Conservation (phyloP, 2,329 filamentous ascomycete genomes). For the Huntiella savannae region DNA sequence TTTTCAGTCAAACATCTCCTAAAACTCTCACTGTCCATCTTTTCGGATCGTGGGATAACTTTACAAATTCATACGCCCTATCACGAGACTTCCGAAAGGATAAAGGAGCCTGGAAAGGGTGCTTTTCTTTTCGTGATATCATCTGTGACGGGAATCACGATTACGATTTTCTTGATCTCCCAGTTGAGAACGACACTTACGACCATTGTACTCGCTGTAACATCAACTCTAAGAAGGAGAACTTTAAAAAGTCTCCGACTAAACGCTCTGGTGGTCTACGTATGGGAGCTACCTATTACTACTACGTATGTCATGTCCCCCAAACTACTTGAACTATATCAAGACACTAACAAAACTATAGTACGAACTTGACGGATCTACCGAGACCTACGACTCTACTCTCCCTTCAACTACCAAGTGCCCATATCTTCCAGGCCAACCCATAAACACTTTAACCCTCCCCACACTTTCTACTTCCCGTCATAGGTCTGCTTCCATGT, state of each 20-base stretch:
- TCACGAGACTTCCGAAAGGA: constrained; percentile 60
- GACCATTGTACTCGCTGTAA: not conserved
- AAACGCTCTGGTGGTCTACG: constrained; percentile 51
- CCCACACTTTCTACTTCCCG: constrained; percentile 47
- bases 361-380: constrained; percentile 67
- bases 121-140: constrained; percentile 71
- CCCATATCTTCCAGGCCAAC: constrained; percentile 73
- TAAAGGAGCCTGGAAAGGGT: constrained; percentile 65
- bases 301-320: constrained; percentile 52
- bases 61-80: constrained; percentile 59
- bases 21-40: constrained; percentile 54
- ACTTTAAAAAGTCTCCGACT: not conserved
- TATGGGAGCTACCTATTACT: constrained; percentile 90
- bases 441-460: constrained; percentile 66
- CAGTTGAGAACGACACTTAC: not conserved
- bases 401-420: constrained; percentile 61
- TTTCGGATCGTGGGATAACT: constrained; percentile 92
- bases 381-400: constrained; percentile 55
- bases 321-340: not conserved
- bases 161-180: not conserved
- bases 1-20: constrained; percentile 35
- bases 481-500: constrained; percentile 45
- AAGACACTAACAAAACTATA: constrained; percentile 18
- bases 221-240: constrained; percentile 20
- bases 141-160: constrained; percentile 43